These are phyloP conservation scores for Hanseniaspora nectarophila DNA, from an alignment of 805 yeast species.

Conservation along the genomic window DNA sequence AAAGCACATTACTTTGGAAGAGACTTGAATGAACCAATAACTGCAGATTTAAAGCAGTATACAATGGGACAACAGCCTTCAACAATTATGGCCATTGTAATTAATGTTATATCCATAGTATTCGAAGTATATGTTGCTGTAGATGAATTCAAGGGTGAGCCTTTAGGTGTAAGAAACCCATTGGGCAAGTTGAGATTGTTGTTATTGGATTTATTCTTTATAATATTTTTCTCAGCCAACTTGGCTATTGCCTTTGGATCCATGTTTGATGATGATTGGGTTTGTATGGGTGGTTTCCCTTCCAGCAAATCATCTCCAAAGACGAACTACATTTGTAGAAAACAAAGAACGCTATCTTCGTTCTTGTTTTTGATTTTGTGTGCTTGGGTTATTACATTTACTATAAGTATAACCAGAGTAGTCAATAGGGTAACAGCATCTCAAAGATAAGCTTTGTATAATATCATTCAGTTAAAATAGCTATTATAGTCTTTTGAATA, in stretches of 20 bases:
- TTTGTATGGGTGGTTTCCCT: conserved; percentile 35
- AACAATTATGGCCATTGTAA: conserved; percentile 83
- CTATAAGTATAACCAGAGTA: conserved; percentile 71
- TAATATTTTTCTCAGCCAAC: conserved; percentile 81
- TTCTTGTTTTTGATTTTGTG: conserved; percentile 63
- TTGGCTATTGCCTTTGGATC: conserved; percentile 76
- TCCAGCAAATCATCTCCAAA: conserved; percentile 25
- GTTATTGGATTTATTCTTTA: conserved; percentile 71
- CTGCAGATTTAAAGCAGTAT: conserved; percentile 8
- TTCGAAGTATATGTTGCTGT: conserved; percentile 72
- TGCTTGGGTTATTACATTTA: conserved; percentile 76
- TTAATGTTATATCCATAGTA: conserved; percentile 63
- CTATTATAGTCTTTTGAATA: too few species aligned
- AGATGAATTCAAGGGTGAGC: conserved; percentile 87
- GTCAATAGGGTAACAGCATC: conserved; percentile 45
- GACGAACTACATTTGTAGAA: conserved; percentile 49
- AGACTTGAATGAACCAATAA: conserved; percentile 14
- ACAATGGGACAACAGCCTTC: conserved; percentile 65
- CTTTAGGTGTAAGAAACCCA: conserved; percentile 80
- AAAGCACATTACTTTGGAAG: conserved; percentile 13
- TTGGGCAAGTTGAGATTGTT: conserved; percentile 69
- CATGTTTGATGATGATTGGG: conserved; percentile 71
- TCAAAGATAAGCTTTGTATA: conserved; percentile 4
- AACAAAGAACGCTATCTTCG: conserved; percentile 68
- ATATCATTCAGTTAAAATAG: too few species aligned